Evolutionary conservation across 805 yeast genomes (phyloP), one percentile per base, ranked within the genome.

Genomic region (Pichia rugopelliculosa): DNA sequence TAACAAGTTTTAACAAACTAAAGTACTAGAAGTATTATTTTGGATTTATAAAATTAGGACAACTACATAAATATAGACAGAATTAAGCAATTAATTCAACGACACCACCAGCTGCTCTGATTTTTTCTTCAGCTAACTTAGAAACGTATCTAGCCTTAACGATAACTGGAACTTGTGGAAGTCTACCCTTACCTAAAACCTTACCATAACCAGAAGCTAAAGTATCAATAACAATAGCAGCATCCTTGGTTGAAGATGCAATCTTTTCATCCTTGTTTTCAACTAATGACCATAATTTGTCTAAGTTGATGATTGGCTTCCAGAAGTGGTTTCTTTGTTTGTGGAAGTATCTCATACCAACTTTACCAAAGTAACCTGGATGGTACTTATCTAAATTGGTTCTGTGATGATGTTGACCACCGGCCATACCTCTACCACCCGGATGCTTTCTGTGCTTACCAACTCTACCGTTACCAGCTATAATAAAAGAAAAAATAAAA

Each of bases 391-490:
- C 99, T 80, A 93, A 77, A 83, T 93, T 93, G 75, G 93, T 90
- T 84, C 99, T 88, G 96, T 93, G 99, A 79, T 93, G 99, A 78
- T 91, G 98, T 79, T 81, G 91, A 88, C 99, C 99, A 91, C 99
- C 99, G 74, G 99, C 99, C 90, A 79, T 91, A 93, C 99, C 99
- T 80, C 98, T 90, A 80, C 99, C 99, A 93, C 99, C 99, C 63
- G 99, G 97, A 70, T 87, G 93, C 96, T 93, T 93, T 89, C 99
- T 90, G 95, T 93, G 99, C 86, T 93, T 93, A 79, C 99, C 99
- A 77, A 93, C 79, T 84, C 99, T 95, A 87, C 99, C 99, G 76
- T 91, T 84, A 87, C 99, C 99, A 95, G 98, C 98, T 86, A 68
- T 47, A 56, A 49, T 36, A 52, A 41, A 21, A 43, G 42, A 27